phyloP scores from a whole-genome alignment of 371 early-diverging fungal genomes.

The Blakeslea trispora region DNA sequence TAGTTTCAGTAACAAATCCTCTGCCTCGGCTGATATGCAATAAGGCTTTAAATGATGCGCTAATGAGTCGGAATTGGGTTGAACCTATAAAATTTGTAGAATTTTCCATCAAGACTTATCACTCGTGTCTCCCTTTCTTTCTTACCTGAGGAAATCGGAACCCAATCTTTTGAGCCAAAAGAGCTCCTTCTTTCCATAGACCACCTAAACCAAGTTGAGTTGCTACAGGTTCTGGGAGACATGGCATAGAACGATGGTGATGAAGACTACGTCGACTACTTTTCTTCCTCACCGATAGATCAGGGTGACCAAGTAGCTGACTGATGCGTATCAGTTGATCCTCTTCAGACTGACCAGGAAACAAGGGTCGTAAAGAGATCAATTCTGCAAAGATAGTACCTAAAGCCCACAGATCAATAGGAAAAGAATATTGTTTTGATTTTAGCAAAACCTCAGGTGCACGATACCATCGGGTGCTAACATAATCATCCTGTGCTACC shows the following conservation, averaged over 20 bases:
- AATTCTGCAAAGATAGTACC: conserved; percentile 94
- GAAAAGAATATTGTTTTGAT: conserved; percentile 81
- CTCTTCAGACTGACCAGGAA: conserved; percentile 91
- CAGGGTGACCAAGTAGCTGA: conserved; percentile 61
- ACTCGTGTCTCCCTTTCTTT: background rate
- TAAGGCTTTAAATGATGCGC: conserved; percentile 1
- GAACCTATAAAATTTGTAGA: conserved; percentile 2
- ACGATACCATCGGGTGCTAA: conserved; percentile 97
- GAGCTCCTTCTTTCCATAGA: conserved; percentile 68
- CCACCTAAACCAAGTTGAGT: conserved; percentile 46
- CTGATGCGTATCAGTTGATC: conserved; percentile 85
- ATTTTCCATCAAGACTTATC: too few relatives aligned
- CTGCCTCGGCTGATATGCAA: conserved; percentile 8
- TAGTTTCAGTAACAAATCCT: conserved; percentile 45
- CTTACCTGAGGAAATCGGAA: conserved; percentile 57
- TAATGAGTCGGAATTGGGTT: conserved; percentile 2
- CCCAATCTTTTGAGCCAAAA: conserved; percentile 58
- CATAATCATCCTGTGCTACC: conserved; percentile 89
- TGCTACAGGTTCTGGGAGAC: conserved; percentile 1
- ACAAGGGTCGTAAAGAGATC: conserved; percentile 80
- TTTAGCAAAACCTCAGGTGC: conserved; percentile 96
- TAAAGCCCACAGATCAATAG: conserved; percentile 98
- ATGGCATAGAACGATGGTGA: background rate
- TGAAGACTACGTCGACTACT: background rate
- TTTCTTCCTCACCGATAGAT: background rate